A percentile compares a stretch with the other conserved stretches of the same genome.
These are phyloP conservation scores for Aureobasidium namibiae DNA, from an alignment of 2,329 filamentous ascomycete genomes.

Conservation along the genomic window DNA sequence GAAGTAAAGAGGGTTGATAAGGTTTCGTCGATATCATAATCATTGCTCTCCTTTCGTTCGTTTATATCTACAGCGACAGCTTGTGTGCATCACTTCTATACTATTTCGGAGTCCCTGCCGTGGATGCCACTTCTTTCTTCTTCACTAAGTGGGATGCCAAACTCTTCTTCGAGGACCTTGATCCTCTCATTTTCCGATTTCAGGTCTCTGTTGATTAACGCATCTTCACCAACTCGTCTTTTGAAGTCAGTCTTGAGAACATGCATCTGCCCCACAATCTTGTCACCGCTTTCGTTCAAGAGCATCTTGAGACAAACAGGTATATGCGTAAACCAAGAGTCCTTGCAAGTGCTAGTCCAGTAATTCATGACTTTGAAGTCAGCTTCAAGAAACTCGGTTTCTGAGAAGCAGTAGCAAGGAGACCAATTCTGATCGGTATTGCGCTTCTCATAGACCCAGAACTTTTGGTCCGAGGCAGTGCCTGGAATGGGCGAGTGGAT, in stretches of 20 bases:
- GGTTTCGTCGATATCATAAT: neutral
- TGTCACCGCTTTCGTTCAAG: conserved; percentile 28
- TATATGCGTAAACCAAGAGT: conserved; percentile 47
- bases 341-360: conserved; percentile 42
- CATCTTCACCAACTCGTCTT: conserved; percentile 36
- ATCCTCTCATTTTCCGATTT: conserved; percentile 35
- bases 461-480: conserved; percentile 26
- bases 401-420: conserved; percentile 56
- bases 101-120: conserved; percentile 9
- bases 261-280: conserved; percentile 29
- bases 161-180: conserved; percentile 35
- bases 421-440: conserved; percentile 44
- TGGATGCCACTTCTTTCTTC: conserved; percentile 31
- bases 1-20: neutral
- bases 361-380: conserved; percentile 57
- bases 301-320: conserved; percentile 50
- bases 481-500: conserved; percentile 18
- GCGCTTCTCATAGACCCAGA: conserved; percentile 37
- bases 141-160: conserved; percentile 34
- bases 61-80: neutral
- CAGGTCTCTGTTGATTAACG: conserved; percentile 32
- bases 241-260: conserved; percentile 38
- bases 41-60: neutral
- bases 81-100: neutral
- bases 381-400: conserved; percentile 52